Conservation (phyloP, 2,329 filamentous ascomycete genomes). For the Monosporascus sp. region DNA sequence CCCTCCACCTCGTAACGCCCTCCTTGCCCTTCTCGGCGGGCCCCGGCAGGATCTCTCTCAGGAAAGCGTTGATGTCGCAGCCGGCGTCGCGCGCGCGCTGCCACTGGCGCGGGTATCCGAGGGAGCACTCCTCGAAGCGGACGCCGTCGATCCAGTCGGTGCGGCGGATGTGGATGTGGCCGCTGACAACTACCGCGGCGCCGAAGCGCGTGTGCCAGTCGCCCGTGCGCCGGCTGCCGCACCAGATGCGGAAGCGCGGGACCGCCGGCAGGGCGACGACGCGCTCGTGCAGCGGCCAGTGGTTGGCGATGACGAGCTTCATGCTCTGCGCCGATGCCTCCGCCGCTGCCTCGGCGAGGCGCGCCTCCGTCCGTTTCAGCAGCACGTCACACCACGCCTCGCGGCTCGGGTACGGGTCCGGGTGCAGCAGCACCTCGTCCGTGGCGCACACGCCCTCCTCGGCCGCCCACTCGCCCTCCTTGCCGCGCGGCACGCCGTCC, state of each 20-base stretch:
- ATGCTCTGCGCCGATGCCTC: slow-evolving; percentile 3
- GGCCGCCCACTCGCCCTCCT: slow-evolving; percentile 34
- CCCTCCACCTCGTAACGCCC: not conserved
- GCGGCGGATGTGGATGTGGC: slow-evolving; percentile 31
- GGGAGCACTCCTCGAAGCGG: slow-evolving; percentile 31
- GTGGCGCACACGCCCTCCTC: slow-evolving; percentile 30
- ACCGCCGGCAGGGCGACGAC: slow-evolving; percentile 28
- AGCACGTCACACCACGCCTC: slow-evolving; percentile 30
- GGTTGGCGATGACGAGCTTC: slow-evolving; percentile 29
- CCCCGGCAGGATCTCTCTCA: slow-evolving; percentile 31
- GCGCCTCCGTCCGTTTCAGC: slow-evolving; percentile 19
- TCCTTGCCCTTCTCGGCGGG: slow-evolving; percentile 5
- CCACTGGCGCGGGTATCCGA: slow-evolving; percentile 34
- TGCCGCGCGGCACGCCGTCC: slow-evolving; percentile 38
- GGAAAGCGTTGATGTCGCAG: slow-evolving; percentile 26
- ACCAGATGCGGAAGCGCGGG: slow-evolving; percentile 33
- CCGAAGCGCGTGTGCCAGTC: slow-evolving; percentile 30
- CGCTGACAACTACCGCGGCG: slow-evolving; percentile 30
- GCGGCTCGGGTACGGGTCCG: slow-evolving; percentile 27
- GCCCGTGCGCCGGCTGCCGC: slow-evolving; percentile 29
- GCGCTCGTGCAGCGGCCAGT: slow-evolving; percentile 33
- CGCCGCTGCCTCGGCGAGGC: slow-evolving; percentile 20
- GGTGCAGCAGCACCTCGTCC: slow-evolving; percentile 32
- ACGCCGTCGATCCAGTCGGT: slow-evolving; percentile 33
- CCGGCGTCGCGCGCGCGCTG: slow-evolving; percentile 22